Conservation (phyloP, 495 filamentous ascomycete genomes). For the Talaromyces trachyspermus region DNA sequence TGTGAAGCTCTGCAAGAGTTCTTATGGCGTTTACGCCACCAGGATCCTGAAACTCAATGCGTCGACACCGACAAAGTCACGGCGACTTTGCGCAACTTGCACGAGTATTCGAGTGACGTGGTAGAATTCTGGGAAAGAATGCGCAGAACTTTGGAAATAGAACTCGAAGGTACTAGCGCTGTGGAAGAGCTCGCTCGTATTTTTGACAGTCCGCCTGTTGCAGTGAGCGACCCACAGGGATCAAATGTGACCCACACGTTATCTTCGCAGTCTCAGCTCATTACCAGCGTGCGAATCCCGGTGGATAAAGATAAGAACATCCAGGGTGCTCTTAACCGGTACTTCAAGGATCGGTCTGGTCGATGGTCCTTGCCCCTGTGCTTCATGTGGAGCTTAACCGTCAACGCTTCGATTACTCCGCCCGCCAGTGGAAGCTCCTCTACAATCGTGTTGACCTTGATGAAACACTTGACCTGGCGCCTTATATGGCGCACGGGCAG, state of each 20-base stretch:
- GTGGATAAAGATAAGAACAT: slow-evolving; percentile 29
- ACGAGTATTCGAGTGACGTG: slow-evolving; percentile 39
- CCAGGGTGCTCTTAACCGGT: slow-evolving; percentile 22
- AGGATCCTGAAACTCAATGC: slow-evolving; percentile 28
- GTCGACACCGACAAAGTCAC: slow-evolving; percentile 40
- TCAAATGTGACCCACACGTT: slow-evolving; percentile 23
- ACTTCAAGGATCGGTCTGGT: slow-evolving; percentile 27
- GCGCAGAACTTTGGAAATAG: slow-evolving; percentile 44
- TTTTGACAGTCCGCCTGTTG: slow-evolving; percentile 35
- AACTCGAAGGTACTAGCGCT: slow-evolving; percentile 39
- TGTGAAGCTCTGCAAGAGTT: slow-evolving; percentile 42
- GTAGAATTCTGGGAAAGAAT: slow-evolving; percentile 49
- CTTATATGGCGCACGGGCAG: slow-evolving; percentile 25
- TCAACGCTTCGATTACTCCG: slow-evolving; percentile 43
- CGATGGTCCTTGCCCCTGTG: slow-evolving; percentile 40
- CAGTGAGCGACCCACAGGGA: slow-evolving; percentile 1
- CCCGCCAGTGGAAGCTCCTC: slow-evolving; percentile 52
- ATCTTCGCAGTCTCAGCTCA: slow-evolving; percentile 31
- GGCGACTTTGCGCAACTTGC: slow-evolving; percentile 33
- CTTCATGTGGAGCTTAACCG: slow-evolving; percentile 55
- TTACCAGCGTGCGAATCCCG: slow-evolving; percentile 32
- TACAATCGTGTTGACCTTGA: slow-evolving; percentile 49
- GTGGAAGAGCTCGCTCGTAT: slow-evolving; percentile 31
- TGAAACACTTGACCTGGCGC: slow-evolving; percentile 41
- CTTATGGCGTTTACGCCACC: slow-evolving; percentile 34